Evolutionary conservation across 2,329 filamentous ascomycete genomes (phyloP).

Genomic region (Cyanodermella asteris): DNA sequence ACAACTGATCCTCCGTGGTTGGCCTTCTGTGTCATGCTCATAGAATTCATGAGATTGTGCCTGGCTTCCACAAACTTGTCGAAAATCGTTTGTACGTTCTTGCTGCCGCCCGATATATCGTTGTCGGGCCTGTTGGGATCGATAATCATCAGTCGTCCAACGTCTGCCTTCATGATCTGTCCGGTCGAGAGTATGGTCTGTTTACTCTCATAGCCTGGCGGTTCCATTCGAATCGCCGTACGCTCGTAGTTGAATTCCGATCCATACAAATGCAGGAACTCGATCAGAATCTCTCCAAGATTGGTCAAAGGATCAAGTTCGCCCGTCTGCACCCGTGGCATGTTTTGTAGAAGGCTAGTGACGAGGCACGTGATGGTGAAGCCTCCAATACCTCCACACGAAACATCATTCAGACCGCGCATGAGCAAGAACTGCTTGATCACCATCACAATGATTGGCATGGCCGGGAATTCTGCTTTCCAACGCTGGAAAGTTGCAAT

Average conservation of each 20-base stretch:
- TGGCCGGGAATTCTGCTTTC: constrained; percentile 58
- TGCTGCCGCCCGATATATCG: constrained; percentile 76
- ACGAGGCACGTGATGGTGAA: constrained; percentile 90
- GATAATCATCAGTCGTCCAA: constrained; percentile 59
- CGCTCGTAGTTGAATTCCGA: constrained; percentile 50
- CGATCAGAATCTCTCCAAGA: constrained; percentile 59
- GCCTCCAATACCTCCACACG: constrained; percentile 74
- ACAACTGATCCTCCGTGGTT: too few relatives aligned
- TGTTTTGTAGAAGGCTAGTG: constrained; percentile 64
- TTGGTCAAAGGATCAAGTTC: constrained; percentile 40
- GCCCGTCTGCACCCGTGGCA: constrained; percentile 46
- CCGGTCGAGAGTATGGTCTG: constrained; percentile 1
- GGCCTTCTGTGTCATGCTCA: constrained; percentile 3
- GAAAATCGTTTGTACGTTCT: constrained; percentile 45
- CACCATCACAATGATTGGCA: constrained; percentile 68
- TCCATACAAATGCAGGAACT: constrained; percentile 80
- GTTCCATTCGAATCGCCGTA: constrained; percentile 54
- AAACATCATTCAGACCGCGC: constrained; percentile 76
- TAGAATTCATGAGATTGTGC: constrained; percentile 24
- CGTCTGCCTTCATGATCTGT: constrained; percentile 30
- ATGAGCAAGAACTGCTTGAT: constrained; percentile 87
- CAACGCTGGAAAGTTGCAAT: constrained; percentile 62
- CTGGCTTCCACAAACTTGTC: constrained; percentile 47
- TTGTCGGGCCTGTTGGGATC: constrained; percentile 73
- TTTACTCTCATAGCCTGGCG: constrained; percentile 36